Evolutionary conservation across 129 eudicot genomes (phyloP), one percentile per base, ranked within the genome.

Genomic region (Kitagawia praeruptora): DNA sequence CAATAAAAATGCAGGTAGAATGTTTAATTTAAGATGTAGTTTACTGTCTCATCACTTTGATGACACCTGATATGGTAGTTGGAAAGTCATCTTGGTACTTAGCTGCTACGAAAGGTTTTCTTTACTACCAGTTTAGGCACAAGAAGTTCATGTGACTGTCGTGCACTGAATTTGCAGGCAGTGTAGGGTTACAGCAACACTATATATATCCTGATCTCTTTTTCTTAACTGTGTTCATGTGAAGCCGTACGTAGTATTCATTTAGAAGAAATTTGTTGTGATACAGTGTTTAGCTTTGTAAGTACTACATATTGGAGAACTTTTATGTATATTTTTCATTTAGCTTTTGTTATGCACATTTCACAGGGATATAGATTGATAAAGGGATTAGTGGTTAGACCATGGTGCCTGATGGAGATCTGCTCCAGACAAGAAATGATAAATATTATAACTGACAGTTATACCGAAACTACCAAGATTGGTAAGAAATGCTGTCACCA

Each of bases 381-480:
- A 82, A 70, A 89, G 69, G 96, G 96, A 53, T 78, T 95, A 83
- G 93, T 84, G 84, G 86, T 88, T 83, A 92, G 98, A 82, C 87
- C 97, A 42, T 95, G 97, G 97, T 92, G 85, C 82, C 80, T 92
- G 84, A 82, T 89, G 86, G 98, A 95, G 84, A 89, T 95, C 44
- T 84, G 93, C 86, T 90, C 97, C 31, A 87, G 92, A 83, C 90
- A 84, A 74, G 96, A 95, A 89, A 89, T 95, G 70, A 90, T 95
- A 79, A 87, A 82, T 76, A 86, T 83, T 70, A 74, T 95, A 54
- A 85, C 92, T 6, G 91, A 95, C 78, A 44, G 97, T 25, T 85
- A 70, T 70, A 82, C 85, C 25, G 97, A 95, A 85, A 92, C 91
- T 72, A 81, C 88, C 2, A 95, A 95, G 86, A 90, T 90, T 82